Percentiles rank a stretch among this genome's conserved stretches.
Evolutionary conservation across 805 yeast genomes (phyloP).

Genomic region (Peterozyma toletana): DNA sequence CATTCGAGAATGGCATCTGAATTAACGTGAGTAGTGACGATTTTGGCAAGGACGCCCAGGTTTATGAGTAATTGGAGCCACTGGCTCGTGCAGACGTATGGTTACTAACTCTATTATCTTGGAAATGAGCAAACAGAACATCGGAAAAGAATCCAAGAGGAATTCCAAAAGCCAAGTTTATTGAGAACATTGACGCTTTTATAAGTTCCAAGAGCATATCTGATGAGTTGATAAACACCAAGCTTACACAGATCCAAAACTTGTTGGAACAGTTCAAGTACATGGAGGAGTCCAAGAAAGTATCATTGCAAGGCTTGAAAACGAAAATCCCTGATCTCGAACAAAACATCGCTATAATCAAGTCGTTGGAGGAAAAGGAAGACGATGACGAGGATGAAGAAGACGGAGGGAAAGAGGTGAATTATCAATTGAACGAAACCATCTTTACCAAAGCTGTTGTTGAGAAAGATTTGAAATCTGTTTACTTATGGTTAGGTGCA

Average conservation of each 20-base stretch:
- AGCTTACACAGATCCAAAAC: conserved; percentile 69
- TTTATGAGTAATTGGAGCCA: too few species aligned
- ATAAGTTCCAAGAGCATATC: conserved; percentile 37
- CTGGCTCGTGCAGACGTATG: neutral
- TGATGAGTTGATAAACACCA: conserved; percentile 20
- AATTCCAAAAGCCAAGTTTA: conserved; percentile 93
- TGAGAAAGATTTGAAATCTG: conserved; percentile 47
- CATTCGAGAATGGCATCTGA: neutral
- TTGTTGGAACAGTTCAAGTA: conserved; percentile 84
- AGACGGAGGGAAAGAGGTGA: conserved; percentile 45
- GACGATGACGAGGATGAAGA: conserved; percentile 24
- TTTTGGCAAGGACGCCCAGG: too few species aligned
- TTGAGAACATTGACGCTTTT: conserved; percentile 72
- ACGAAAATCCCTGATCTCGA: conserved; percentile 86
- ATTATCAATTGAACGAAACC: conserved; percentile 91
- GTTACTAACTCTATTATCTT: conserved; percentile 4
- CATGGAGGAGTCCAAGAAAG: conserved; percentile 60
- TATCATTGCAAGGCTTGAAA: conserved; percentile 43
- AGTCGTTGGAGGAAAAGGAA: conserved; percentile 45
- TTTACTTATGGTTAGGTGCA: conserved; percentile 95
- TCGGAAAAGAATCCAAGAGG: conserved; percentile 81
- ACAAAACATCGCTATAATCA: conserved; percentile 73
- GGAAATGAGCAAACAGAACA: conserved; percentile 27
- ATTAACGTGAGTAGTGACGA: neutral
- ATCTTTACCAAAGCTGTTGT: conserved; percentile 78